Percentiles rank a stretch among this genome's conserved stretches.
These are phyloP conservation scores for Hyaloscypha hepaticicola DNA, from an alignment of 495 filamentous ascomycete genomes.

Conservation along the genomic window DNA sequence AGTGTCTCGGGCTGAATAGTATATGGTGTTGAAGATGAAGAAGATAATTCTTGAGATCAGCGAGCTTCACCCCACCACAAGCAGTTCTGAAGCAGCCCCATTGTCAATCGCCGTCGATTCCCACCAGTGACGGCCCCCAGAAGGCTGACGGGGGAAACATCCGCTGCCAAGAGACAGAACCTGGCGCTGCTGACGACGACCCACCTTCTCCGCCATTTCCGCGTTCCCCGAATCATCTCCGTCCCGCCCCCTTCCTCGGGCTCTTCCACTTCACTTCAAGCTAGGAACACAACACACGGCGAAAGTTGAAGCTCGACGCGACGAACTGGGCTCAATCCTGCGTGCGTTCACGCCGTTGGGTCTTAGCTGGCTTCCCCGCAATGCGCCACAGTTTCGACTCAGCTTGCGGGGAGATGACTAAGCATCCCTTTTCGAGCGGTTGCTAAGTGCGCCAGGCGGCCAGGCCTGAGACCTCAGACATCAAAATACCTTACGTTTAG, in stretches of 20 bases:
- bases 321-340: not conserved
- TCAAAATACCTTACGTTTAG: too few species aligned
- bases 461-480: not conserved
- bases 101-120: not conserved
- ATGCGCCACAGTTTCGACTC: not conserved
- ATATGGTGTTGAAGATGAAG: not conserved
- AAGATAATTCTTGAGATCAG: not conserved
- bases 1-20: too few species aligned
- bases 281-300: not conserved
- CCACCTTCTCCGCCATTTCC: constrained; percentile 2
- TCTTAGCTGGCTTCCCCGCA: not conserved
- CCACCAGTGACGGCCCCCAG: too few species aligned
- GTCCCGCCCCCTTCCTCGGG: not conserved
- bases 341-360: not conserved
- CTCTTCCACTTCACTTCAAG: not conserved
- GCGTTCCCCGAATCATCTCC: not conserved
- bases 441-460: not conserved
- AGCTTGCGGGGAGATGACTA: not conserved
- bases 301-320: not conserved
- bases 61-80: not conserved
- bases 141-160: not conserved
- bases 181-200: not conserved
- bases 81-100: not conserved
- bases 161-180: not conserved
- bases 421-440: not conserved